phyloP scores from a whole-genome alignment of 495 filamentous ascomycete species.

The Neurospora intermedia region DNA sequence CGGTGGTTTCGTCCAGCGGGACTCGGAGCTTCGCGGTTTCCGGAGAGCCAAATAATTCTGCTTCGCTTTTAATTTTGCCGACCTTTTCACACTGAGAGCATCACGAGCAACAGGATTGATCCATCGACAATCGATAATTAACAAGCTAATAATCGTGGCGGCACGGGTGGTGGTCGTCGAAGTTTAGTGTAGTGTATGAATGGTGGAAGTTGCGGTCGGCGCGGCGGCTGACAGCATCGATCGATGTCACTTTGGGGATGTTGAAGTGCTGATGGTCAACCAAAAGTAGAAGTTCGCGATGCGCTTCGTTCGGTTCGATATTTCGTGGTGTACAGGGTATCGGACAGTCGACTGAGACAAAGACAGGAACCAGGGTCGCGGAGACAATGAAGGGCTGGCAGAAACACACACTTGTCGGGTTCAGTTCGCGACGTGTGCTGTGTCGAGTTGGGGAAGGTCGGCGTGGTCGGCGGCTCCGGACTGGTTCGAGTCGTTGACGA shows the following conservation, averaged over 20 bases:
- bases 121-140: slow-evolving; percentile 1
- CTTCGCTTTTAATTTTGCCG: neutral
- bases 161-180: neutral
- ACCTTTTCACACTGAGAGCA: neutral
- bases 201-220: neutral
- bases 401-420: neutral
- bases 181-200: neutral
- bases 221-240: neutral
- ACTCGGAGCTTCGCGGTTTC: neutral
- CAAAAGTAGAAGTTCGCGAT: neutral
- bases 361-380: neutral
- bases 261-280: neutral
- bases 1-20: neutral
- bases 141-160: neutral
- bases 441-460: neutral
- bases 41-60: neutral
- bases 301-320: neutral
- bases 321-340: neutral
- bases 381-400: neutral
- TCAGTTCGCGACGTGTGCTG: neutral
- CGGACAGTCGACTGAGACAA: neutral
- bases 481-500: neutral
- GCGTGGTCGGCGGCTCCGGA: neutral
- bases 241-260: neutral
- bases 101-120: slow-evolving; percentile 6